A percentile compares a stretch with the other conserved stretches of the same genome.
phyloP scores from a whole-genome alignment of 371 early-diverging fungal species.

The Mortierella sp. region DNA sequence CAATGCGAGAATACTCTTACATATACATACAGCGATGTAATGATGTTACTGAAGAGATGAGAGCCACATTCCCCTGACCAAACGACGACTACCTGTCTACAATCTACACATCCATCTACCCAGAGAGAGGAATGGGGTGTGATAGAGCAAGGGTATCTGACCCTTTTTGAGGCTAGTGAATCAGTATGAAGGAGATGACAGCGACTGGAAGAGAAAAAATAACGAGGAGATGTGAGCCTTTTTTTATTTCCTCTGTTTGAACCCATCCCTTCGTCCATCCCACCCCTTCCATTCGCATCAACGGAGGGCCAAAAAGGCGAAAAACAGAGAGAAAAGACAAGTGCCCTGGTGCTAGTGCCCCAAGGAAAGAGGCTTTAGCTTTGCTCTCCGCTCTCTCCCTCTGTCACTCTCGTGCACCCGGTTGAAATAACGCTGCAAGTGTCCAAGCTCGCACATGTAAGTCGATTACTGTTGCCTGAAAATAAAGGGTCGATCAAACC shows the following conservation, averaged over 20 bases:
- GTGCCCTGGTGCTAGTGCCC: neutral
- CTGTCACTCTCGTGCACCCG: neutral
- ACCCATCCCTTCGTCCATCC: neutral
- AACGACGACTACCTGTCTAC: neutral
- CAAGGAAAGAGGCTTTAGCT: neutral
- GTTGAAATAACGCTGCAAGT: neutral
- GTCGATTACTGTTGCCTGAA: neutral
- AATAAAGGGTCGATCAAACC: neutral
- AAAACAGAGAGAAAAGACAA: neutral
- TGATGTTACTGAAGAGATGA: neutral
- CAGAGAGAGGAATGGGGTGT: neutral
- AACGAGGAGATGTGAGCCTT: neutral
- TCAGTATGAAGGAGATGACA: neutral
- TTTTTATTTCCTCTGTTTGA: neutral
- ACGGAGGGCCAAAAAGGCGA: slow-evolving; percentile 15
- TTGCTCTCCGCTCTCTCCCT: slow-evolving; percentile 9
- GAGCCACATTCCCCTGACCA: slow-evolving; percentile 6
- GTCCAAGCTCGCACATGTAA: neutral
- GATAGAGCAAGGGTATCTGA: neutral
- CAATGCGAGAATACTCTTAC: neutral
- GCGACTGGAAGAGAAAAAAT: neutral
- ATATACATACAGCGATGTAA: neutral
- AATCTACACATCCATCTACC: neutral
- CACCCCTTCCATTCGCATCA: neutral
- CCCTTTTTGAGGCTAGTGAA: neutral